Evolutionary conservation across 495 filamentous ascomycete species (phyloP).

Genomic region (Corynascus novoguineensis): DNA sequence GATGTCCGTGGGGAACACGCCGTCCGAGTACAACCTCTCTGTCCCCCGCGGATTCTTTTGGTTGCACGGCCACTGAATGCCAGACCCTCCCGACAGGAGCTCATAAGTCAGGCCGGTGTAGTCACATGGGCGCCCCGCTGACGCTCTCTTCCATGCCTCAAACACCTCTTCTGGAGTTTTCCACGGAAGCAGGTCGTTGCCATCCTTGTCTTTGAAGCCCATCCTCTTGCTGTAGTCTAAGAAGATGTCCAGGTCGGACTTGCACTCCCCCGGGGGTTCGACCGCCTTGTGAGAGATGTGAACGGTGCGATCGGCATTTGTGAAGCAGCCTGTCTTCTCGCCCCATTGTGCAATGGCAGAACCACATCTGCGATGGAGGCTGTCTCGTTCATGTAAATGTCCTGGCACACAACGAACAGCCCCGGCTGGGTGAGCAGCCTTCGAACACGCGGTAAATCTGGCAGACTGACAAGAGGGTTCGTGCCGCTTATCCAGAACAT

Average conservation of each 20-base stretch:
- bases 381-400: conserved; percentile 4
- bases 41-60: not conserved
- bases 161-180: not conserved
- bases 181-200: not conserved
- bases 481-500: conserved; percentile 7
- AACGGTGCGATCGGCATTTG: conserved; percentile 4
- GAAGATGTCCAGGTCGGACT: not conserved
- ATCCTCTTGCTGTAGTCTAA: not conserved
- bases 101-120: conserved; percentile 1
- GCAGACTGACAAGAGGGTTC: conserved; percentile 1
- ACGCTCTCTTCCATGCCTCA: conserved; percentile 3
- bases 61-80: conserved; percentile 5
- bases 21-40: not conserved
- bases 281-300: conserved; percentile 4
- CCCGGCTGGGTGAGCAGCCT: not conserved
- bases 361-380: not conserved
- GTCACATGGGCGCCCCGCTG: not conserved
- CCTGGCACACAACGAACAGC: not conserved
- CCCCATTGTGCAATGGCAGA: not conserved
- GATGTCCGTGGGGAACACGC: not conserved
- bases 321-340: not conserved
- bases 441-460: not conserved
- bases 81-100: not conserved
- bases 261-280: not conserved
- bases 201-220: conserved; percentile 4